A percentile compares a stretch with the other conserved stretches of the same genome.
Conservation (phyloP, 495 filamentous ascomycete species). For the Apiosordaria backusii region DNA sequence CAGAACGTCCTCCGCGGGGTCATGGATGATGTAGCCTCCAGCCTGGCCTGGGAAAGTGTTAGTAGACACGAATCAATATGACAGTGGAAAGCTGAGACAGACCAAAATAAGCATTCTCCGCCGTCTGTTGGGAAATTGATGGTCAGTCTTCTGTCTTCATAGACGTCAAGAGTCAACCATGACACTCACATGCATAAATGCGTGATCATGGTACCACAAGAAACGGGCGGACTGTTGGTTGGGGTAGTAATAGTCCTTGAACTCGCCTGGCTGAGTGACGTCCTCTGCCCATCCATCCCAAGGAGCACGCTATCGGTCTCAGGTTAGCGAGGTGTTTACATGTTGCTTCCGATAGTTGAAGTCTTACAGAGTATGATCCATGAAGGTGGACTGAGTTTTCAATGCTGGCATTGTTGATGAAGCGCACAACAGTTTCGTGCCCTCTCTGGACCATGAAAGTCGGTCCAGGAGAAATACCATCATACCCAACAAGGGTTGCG, state of each 20-base stretch:
- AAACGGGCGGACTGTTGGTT: slow-evolving; percentile 48
- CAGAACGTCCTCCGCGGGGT: slow-evolving; percentile 42
- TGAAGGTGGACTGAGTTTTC: slow-evolving; percentile 50
- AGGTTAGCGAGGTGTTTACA: not conserved
- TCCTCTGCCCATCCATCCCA: slow-evolving; percentile 58
- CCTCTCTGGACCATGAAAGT: slow-evolving; percentile 46
- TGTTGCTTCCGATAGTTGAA: not conserved
- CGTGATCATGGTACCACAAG: slow-evolving; percentile 60
- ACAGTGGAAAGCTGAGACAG: not conserved
- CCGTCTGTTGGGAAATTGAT: slow-evolving; percentile 35
- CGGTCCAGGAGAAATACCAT: slow-evolving; percentile 53
- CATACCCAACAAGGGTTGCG: slow-evolving; percentile 49
- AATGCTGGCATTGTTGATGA: slow-evolving; percentile 46
- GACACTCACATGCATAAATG: slow-evolving; percentile 23
- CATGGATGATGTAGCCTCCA: slow-evolving; percentile 45
- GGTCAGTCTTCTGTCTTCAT: too few species aligned
- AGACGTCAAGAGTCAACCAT: too few species aligned
- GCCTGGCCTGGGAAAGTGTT: slow-evolving; percentile 35
- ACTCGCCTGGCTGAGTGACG: slow-evolving; percentile 44
- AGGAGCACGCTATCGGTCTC: slow-evolving; percentile 21
- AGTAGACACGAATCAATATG: not conserved
- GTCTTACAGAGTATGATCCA: slow-evolving; percentile 43
- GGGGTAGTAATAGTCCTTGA: slow-evolving; percentile 61
- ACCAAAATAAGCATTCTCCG: slow-evolving; percentile 51
- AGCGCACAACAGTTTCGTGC: slow-evolving; percentile 49